Evolutionary conservation across 805 yeast genomes (phyloP).

Genomic region (Schizosaccharomyces osmophilus): DNA sequence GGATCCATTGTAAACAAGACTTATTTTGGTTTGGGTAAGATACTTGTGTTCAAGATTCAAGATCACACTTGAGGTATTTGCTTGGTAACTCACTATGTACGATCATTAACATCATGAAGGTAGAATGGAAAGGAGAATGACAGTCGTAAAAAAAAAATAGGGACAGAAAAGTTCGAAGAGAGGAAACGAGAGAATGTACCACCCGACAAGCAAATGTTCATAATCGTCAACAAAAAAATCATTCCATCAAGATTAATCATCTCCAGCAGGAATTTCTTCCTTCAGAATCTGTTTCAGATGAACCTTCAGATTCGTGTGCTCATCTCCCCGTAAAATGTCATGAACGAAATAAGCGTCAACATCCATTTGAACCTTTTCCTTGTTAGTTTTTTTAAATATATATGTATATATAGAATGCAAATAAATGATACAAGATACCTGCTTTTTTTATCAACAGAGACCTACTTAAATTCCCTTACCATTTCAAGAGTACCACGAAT

Average conservation of each 20-base stretch:
- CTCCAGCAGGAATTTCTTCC: slow-evolving; percentile 95
- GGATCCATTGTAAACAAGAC: no score
- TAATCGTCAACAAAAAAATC: background rate
- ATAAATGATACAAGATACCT: background rate
- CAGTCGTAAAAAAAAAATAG: no score
- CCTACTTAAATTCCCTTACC: slow-evolving; percentile 15
- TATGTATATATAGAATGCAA: no score
- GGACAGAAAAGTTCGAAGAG: no score
- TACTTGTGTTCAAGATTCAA: no score
- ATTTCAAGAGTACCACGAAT: slow-evolving; percentile 76
- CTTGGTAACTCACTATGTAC: no score
- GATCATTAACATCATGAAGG: no score
- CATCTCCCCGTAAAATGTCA: slow-evolving; percentile 66
- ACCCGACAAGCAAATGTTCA: no score
- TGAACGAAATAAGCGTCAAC: slow-evolving; percentile 59
- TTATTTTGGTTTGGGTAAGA: no score
- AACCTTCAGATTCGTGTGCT: slow-evolving; percentile 52
- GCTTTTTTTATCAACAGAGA: background rate
- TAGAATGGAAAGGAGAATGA: no score
- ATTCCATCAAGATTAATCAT: slow-evolving; percentile 26
- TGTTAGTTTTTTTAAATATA: background rate
- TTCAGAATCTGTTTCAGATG: slow-evolving; percentile 47
- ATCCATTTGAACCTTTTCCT: slow-evolving; percentile 46
- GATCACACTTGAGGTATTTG: no score
- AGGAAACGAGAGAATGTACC: no score